Conservation (phyloP, 495 filamentous ascomycete species). For the Penicillium flavigenum region DNA sequence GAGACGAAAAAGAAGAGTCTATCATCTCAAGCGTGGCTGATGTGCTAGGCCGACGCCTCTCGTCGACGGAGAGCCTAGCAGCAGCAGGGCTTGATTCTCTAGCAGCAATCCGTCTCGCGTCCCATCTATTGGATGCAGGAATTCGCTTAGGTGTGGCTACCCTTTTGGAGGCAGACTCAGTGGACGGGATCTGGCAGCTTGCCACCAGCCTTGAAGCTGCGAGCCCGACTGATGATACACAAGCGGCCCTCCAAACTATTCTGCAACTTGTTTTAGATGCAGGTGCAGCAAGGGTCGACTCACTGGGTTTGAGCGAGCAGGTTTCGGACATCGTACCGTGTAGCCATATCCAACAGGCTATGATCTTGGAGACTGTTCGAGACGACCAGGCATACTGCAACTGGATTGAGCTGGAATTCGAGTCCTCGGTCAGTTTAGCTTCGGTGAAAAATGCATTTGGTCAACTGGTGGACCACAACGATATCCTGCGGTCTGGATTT, state of each 20-base stretch:
- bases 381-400: constrained; percentile 66
- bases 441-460: constrained; percentile 48
- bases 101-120: constrained; percentile 63
- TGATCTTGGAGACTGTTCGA: constrained; percentile 67
- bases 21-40: constrained; percentile 48
- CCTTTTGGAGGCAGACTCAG: constrained; percentile 55
- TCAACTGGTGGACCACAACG: constrained; percentile 52
- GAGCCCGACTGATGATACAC: constrained; percentile 13
- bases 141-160: constrained; percentile 52
- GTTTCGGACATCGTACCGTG: constrained; percentile 58
- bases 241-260: constrained; percentile 20
- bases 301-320: constrained; percentile 26
- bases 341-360: constrained; percentile 71
- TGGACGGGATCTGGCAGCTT: constrained; percentile 33
- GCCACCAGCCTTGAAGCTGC: constrained; percentile 21
- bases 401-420: constrained; percentile 61
- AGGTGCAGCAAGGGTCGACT: constrained; percentile 22
- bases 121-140: constrained; percentile 53
- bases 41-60: constrained; percentile 45
- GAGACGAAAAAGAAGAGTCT: constrained; percentile 40
- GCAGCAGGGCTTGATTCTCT: constrained; percentile 70
- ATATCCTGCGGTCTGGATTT: constrained; percentile 73
- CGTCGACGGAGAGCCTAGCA: constrained; percentile 46
- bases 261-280: constrained; percentile 26
- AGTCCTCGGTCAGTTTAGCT: constrained; percentile 22